Evolutionary conservation across 768 basidiomycete species (phyloP).

Genomic region (Pisolithus marmoratus): DNA sequence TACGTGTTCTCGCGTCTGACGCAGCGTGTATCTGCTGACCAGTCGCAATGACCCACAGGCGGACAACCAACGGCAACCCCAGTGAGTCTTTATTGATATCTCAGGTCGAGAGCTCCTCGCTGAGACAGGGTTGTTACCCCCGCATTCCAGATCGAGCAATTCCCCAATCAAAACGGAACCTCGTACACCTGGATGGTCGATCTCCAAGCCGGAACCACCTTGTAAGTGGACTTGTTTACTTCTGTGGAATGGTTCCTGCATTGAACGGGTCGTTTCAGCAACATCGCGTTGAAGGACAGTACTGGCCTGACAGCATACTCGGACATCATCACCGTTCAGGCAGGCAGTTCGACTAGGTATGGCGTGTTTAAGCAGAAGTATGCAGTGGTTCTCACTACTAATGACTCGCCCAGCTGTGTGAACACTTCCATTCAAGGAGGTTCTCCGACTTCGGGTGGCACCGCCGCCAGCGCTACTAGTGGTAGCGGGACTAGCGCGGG

Average conservation of each 20-base stretch:
- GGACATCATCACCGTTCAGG: conserved; percentile 40
- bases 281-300: conserved; percentile 51
- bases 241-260: background rate
- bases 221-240: conserved; percentile 37
- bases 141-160: conserved; percentile 49
- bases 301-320: conserved; percentile 51
- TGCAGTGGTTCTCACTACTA: background rate
- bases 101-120: background rate
- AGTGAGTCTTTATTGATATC: conserved; percentile 31
- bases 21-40: background rate
- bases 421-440: conserved; percentile 16
- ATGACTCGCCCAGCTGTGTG: conserved; percentile 17
- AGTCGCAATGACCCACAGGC: conserved; percentile 38
- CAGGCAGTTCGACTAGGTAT: conserved; percentile 33
- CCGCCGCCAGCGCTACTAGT: background rate
- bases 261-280: conserved; percentile 31
- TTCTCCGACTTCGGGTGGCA: conserved; percentile 2
- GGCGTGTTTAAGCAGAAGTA: background rate
- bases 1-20: conserved; percentile 21
- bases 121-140: conserved; percentile 5
- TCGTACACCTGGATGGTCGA: conserved; percentile 52
- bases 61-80: conserved; percentile 46
- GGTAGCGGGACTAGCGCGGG: background rate
- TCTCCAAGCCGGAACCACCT: conserved; percentile 34
- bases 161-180: conserved; percentile 39